A percentile compares a stretch with the other conserved stretches of the same genome.
Evolutionary conservation across 2,329 filamentous ascomycete species (phyloP).

Genomic region (Aspergillus cejpii): DNA sequence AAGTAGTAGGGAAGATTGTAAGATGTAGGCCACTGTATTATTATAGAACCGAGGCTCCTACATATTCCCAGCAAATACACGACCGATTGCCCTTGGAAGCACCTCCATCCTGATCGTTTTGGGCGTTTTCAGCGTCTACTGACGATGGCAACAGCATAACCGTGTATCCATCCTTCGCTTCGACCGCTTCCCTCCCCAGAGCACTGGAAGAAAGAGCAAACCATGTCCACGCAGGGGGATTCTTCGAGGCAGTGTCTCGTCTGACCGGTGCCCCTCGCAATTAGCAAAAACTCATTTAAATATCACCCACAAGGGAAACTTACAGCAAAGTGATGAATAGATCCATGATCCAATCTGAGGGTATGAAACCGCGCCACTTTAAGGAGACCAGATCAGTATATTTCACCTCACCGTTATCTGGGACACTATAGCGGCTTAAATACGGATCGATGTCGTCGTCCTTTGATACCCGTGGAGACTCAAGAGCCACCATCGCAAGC

Average conservation of each 20-base stretch:
- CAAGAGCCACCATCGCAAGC: slow-evolving; percentile 51
- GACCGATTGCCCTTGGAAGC: slow-evolving; percentile 6
- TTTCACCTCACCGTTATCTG: slow-evolving; percentile 23
- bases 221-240: slow-evolving; percentile 21
- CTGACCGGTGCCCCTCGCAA: slow-evolving; percentile 8
- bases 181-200: slow-evolving; percentile 33
- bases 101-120: slow-evolving; percentile 1
- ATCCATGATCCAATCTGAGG: slow-evolving; percentile 35
- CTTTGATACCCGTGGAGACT: slow-evolving; percentile 34
- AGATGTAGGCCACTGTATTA: no score
- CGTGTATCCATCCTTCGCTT: slow-evolving; percentile 38
- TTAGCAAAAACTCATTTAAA: slow-evolving; percentile 8
- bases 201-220: slow-evolving; percentile 31
- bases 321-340: slow-evolving; percentile 35
- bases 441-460: slow-evolving; percentile 40
- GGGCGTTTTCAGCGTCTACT: neutral
- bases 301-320: slow-evolving; percentile 14
- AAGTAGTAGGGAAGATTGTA: no score
- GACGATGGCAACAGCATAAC: slow-evolving; percentile 21
- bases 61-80: slow-evolving; percentile 38
- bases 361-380: slow-evolving; percentile 41
- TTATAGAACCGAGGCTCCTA: slow-evolving; percentile 23
- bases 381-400: slow-evolving; percentile 30
- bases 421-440: slow-evolving; percentile 40
- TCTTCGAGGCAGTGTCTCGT: slow-evolving; percentile 13